Percentiles rank a stretch among this genome's conserved stretches.
phyloP scores from a whole-genome alignment of 768 basidiomycete genomes.

The Udeniomyces megalosporus region DNA sequence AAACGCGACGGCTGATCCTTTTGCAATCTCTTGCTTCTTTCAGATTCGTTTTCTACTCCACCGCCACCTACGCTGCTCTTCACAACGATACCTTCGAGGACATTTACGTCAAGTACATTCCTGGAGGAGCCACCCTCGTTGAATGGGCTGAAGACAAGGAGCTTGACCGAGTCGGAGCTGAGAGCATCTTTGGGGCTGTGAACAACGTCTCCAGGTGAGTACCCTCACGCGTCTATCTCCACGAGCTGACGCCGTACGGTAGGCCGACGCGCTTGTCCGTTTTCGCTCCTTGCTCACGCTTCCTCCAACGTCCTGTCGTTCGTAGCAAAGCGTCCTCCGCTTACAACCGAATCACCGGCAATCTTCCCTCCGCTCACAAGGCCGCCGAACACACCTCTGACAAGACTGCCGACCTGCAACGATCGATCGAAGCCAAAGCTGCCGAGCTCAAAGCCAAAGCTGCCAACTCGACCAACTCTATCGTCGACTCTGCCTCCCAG shows the following conservation, averaged over 20 bases:
- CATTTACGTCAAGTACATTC: constrained; percentile 6
- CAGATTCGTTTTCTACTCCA: constrained; percentile 1
- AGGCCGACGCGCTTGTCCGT: constrained; percentile 21
- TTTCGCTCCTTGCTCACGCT: neutral
- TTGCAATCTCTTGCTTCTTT: neutral
- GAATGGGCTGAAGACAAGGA: constrained; percentile 46
- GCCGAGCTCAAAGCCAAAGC: constrained; percentile 1
- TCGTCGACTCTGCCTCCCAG: neutral
- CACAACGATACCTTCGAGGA: constrained; percentile 13
- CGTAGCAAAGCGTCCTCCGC: neutral
- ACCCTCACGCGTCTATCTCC: no score
- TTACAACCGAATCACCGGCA: constrained; percentile 4
- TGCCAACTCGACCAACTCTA: neutral
- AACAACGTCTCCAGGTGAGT: constrained; percentile 23
- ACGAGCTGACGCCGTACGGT: no score
- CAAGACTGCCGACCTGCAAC: constrained; percentile 1
- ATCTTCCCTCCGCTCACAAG: neutral
- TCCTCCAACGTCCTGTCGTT: neutral
- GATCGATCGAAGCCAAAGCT: constrained; percentile 3
- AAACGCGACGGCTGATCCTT: no score
- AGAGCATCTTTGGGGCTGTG: constrained; percentile 22
- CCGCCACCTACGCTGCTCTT: constrained; percentile 10
- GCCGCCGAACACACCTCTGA: neutral
- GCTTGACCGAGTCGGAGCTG: constrained; percentile 60
- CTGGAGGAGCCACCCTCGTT: neutral